Evolutionary conservation across 148 eudicot species (phyloP), one percentile per base, ranked within the genome.

Genomic region (Pharnaceum exiguum): DNA sequence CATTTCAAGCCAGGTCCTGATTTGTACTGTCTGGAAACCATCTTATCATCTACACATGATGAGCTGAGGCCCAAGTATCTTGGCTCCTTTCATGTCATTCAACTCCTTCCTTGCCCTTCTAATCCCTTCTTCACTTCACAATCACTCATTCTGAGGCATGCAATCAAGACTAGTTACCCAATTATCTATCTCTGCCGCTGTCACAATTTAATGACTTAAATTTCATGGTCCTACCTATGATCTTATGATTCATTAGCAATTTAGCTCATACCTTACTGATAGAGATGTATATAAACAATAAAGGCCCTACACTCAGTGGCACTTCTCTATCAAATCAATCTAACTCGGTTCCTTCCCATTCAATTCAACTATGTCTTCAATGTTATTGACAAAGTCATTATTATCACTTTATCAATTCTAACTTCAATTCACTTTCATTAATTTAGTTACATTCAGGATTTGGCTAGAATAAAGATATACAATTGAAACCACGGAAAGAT

Each of bases 131-230:
- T 37, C 54, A 32, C 31, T 46, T 39, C 28, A 37, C 46, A 46
- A 46, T 56, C 55, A 47, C 69, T 42, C 10, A 42, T 5, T 5
- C 13, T 31, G 59, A 12, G 10, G 17, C 55, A 33, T 28, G 26
- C 44, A 32, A 43, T 54, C 18, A 54, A 54, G 45, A 40, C 58
- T 26, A n/a, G 28, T 60, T 31, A 17, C 68, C 60, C 68, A 64
- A 64, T 52, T 62, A n/a, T n/a, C n/a, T 31, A 5, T 50, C 42
- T 15, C 55, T 40, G 51, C 9, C 46, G 25, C 16, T 54, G 16
- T 54, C 68, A 33, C 28, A 2, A 23, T 9, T 64, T 13, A 64
- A 54, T 54, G 60, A 12, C 33, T 32, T 43, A 3, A 36, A 16
- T 40, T 3, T 25, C 7, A 2, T 4, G 47, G 61, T 55, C 61